Conservation (phyloP, 768 basidiomycete species). For the Rhizopogon rudus region DNA sequence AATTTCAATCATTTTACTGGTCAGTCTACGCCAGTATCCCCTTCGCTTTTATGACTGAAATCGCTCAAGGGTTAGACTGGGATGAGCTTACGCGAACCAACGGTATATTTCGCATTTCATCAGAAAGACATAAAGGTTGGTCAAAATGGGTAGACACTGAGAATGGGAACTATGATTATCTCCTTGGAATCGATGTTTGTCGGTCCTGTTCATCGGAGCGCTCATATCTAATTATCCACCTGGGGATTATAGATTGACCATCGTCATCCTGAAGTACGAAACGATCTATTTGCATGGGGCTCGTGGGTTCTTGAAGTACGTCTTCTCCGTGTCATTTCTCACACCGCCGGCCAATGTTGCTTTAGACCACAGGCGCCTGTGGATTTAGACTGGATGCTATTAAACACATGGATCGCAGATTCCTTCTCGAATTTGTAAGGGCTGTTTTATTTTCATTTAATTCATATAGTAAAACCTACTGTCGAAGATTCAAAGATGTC, state of each 20-base stretch:
- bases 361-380: constrained; percentile 57
- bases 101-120: constrained; percentile 69
- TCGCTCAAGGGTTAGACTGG: constrained; percentile 69
- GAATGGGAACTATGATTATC: constrained; percentile 84
- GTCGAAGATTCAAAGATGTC: constrained; percentile 48
- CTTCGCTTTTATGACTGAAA: background rate
- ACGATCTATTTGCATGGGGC: constrained; percentile 76
- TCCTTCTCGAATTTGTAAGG: constrained; percentile 66
- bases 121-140: constrained; percentile 71
- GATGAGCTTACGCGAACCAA: constrained; percentile 62
- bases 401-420: constrained; percentile 78
- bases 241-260: constrained; percentile 63
- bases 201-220: background rate
- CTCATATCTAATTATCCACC: constrained; percentile 2
- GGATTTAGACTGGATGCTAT: constrained; percentile 91
- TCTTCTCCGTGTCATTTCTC: constrained; percentile 2
- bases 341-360: background rate
- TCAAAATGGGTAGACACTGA: constrained; percentile 76
- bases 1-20: constrained; percentile 78
- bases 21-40: constrained; percentile 19
- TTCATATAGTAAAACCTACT: background rate
- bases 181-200: constrained; percentile 69
- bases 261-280: constrained; percentile 71
- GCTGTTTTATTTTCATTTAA: background rate
- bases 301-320: constrained; percentile 63